phyloP scores from a whole-genome alignment of 257 asterid genomes.

The Eucommia ulmoides region DNA sequence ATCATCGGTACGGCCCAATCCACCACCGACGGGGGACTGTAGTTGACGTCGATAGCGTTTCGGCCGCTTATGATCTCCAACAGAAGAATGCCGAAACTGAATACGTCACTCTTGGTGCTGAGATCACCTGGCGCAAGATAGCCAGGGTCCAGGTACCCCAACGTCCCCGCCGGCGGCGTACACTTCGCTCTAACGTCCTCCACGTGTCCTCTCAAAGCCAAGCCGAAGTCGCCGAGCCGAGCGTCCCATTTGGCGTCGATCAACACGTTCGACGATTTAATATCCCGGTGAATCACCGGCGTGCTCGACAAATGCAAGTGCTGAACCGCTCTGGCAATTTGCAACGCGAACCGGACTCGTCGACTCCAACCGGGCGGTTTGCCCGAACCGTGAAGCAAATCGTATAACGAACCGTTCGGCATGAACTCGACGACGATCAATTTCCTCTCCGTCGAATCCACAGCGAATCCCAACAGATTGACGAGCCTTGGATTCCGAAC shows the following conservation, averaged over 20 bases:
- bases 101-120: constrained; percentile 74
- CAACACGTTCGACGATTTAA: constrained; percentile 65
- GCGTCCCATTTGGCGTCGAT: constrained; percentile 46
- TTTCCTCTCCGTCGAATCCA: constrained; percentile 27
- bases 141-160: constrained; percentile 82
- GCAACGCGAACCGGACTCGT: constrained; percentile 57
- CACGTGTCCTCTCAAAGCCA: constrained; percentile 69
- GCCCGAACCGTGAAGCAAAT: constrained; percentile 46
- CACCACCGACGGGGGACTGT: constrained; percentile 74
- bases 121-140: constrained; percentile 84
- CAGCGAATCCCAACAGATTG: constrained; percentile 51
- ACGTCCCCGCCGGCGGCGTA: constrained; percentile 92
- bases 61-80: constrained; percentile 73
- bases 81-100: constrained; percentile 64
- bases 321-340: constrained; percentile 58
- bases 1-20: constrained; percentile 77
- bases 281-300: constrained; percentile 75
- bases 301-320: constrained; percentile 54
- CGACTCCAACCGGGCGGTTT: constrained; percentile 57
- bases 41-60: constrained; percentile 65
- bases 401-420: constrained; percentile 70
- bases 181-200: constrained; percentile 54
- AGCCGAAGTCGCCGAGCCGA: constrained; percentile 72
- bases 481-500: constrained; percentile 53
- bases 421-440: constrained; percentile 69